Percentiles rank a stretch among this genome's conserved stretches.
Evolutionary conservation across 306 rosid species (phyloP).

Genomic region (Castanea crenata): DNA sequence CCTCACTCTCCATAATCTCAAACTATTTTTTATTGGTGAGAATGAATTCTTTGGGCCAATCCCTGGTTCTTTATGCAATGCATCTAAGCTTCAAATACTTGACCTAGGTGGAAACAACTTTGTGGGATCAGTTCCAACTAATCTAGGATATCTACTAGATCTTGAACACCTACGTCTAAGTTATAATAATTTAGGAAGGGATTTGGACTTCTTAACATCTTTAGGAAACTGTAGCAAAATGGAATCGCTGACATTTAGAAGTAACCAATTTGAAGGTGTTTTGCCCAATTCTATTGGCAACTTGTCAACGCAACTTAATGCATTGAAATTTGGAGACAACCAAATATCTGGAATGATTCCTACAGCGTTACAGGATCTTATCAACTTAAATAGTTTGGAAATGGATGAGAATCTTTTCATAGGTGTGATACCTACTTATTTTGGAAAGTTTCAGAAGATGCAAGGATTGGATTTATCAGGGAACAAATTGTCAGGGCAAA

Average conservation of each 20-base stretch:
- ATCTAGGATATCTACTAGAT: constrained; percentile 11
- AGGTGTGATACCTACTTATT: constrained; percentile 22
- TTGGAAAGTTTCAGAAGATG: constrained; percentile 21
- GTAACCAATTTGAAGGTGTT: constrained; percentile 35
- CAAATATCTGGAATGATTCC: constrained; percentile 27
- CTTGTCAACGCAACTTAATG: constrained; percentile 8
- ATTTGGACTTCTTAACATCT: constrained; percentile 24
- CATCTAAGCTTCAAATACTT: constrained; percentile 23
- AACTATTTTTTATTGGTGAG: not conserved
- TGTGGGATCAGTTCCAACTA: constrained; percentile 19
- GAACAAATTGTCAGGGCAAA: constrained; percentile 28
- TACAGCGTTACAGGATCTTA: constrained; percentile 13
- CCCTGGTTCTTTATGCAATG: constrained; percentile 33
- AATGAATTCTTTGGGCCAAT: constrained; percentile 34
- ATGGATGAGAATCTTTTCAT: not conserved
- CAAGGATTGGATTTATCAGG: not conserved
- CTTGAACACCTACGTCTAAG: not conserved
- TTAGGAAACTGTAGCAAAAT: constrained; percentile 29
- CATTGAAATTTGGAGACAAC: not conserved
- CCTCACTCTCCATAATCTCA: constrained; percentile 29
- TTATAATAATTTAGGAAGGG: constrained; percentile 10
- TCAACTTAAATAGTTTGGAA: not conserved
- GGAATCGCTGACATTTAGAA: not conserved
- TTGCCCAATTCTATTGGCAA: constrained; percentile 29
- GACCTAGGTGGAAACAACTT: constrained; percentile 4